Conservation (phyloP, 768 basidiomycete species). For the Russula virescens region DNA sequence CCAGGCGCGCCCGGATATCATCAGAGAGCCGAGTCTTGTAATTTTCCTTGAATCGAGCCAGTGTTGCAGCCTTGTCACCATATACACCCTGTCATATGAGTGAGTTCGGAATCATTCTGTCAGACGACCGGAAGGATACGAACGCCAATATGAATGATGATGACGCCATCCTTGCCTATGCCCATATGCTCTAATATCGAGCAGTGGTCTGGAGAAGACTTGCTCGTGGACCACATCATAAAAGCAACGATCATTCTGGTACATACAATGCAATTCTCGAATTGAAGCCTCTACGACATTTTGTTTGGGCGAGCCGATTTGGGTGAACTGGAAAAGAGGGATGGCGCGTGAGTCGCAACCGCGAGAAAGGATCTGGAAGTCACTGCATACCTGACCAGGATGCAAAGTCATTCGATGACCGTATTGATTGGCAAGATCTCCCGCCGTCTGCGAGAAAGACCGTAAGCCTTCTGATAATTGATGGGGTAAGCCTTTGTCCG, state of each 20-base stretch:
- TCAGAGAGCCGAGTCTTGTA: conserved; percentile 53
- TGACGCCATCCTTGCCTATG: conserved; percentile 75
- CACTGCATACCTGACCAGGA: conserved; percentile 57
- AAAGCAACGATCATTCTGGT: background rate
- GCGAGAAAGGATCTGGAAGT: background rate
- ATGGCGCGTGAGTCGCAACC: background rate
- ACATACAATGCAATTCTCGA: conserved; percentile 60
- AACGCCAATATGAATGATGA: conserved; percentile 82
- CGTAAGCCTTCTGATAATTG: background rate
- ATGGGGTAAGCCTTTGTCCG: background rate
- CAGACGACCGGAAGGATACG: conserved; percentile 24
- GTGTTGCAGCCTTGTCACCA: conserved; percentile 66
- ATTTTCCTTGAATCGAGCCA: conserved; percentile 67
- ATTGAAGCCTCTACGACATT: conserved; percentile 71
- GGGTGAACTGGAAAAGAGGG: conserved; percentile 45
- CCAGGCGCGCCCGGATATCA: conserved; percentile 65
- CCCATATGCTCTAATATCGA: conserved; percentile 87
- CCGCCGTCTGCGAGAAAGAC: conserved; percentile 30
- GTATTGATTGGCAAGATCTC: conserved; percentile 43
- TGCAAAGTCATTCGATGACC: conserved; percentile 74
- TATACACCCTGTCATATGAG: conserved; percentile 55
- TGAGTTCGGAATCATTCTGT: background rate
- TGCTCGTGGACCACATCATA: background rate
- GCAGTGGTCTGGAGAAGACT: conserved; percentile 50
- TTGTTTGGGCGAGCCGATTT: conserved; percentile 72